Conservation (phyloP, 164 flowering plant genomes). For the Nelumbo lutea region DNA sequence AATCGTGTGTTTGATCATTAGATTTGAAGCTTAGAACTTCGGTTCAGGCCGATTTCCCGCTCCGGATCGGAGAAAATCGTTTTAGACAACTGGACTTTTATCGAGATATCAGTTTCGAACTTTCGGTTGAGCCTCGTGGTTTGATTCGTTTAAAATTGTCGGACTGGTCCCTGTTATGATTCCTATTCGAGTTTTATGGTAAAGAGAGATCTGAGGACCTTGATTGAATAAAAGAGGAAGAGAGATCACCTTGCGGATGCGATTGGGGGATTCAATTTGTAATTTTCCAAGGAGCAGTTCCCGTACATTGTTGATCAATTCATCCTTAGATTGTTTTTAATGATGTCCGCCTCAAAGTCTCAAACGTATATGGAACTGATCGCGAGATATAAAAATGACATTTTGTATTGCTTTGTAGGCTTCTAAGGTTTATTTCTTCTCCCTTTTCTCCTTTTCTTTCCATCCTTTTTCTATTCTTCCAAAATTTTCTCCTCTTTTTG, state of each 20-base stretch:
- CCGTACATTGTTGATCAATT: neutral
- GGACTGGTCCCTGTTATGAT: neutral
- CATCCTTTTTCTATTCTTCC: neutral
- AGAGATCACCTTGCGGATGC: neutral
- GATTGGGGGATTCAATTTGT: neutral
- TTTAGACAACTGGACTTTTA: neutral
- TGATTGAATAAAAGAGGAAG: constrained; percentile 3
- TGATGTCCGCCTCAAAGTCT: constrained; percentile 25
- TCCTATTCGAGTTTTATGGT: neutral
- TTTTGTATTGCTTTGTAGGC: constrained; percentile 88
- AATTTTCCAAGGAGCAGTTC: neutral
- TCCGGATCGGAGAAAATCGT: neutral
- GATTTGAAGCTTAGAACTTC: neutral
- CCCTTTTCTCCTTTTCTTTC: neutral
- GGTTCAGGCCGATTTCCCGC: neutral
- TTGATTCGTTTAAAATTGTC: constrained; percentile 3
- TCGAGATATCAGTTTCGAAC: neutral
- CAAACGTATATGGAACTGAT: constrained; percentile 55
- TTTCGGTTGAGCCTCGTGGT: neutral
- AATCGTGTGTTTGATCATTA: neutral
- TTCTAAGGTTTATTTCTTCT: constrained; percentile 62
- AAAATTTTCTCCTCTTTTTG: neutral
- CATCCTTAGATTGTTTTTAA: constrained; percentile 8
- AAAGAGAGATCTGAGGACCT: neutral
- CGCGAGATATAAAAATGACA: constrained; percentile 46